Base-by-base conservation (phyloP, 441 rosid genomes). In the Corymbia citriodora region DNA sequence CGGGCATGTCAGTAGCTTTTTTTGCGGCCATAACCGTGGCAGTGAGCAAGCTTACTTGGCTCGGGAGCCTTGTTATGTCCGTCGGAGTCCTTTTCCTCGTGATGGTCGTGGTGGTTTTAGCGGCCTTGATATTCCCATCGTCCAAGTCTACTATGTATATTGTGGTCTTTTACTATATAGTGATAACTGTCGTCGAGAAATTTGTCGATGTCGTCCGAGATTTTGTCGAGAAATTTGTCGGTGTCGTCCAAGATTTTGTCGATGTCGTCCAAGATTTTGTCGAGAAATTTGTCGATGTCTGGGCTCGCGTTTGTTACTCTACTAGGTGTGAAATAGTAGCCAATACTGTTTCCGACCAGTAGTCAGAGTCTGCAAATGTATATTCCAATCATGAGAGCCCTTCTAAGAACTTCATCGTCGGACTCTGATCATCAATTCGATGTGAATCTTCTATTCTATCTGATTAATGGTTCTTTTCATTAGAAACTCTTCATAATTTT, bases 101-200 rank as follows among this genome's bases (percentile, higher is more conserved):
- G 5, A 40, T 3, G 2, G 29, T 40, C 1, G 7, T 40, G 25
- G 27, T 11, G 83, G 29, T 74, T 74, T 74, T 74, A 74, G 83
- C 29, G 3, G 9, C 50, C 9, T 74, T 74, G 50, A 6, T 74
- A 19, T 74, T 74, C 27, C 29, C 83, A 1, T 40, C 45, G 16
- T 40, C 83, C 83, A 74, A 6, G 29, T 3, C 29, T 21, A 13
- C 9, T 3, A 36, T 40, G 83, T 0, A 0, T 18, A 33, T 70
- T 5, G 48, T 33, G 23, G 10, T 16, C 48, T 33, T 70, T 16
- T n/a, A n/a, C 6, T 65, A n/a, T n/a, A 14, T 1, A 0, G 10
- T 0, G 36, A 19, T 31, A n/a, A 3, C 2, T 15, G 2, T 0
- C 15, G 6, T 14, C 5, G 0, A 0, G 2, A 15, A 1, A 63